Percentiles rank a stretch among this genome's conserved stretches.
phyloP scores from a whole-genome alignment of 2,329 filamentous ascomycete genomes.

The Nemania abortiva region DNA sequence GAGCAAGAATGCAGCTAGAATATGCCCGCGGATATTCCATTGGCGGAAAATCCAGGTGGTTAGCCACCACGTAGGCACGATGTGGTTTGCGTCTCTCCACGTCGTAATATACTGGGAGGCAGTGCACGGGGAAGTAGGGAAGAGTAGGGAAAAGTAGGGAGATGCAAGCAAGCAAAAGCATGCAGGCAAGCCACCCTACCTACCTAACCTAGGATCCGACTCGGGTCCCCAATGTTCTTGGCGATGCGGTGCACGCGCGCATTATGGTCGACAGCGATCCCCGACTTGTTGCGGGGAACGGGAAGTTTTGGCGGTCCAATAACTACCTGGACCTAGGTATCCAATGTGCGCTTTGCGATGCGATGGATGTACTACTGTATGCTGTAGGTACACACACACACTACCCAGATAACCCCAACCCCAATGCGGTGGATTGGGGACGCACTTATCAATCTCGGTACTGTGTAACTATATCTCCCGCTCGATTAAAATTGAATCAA shows the following conservation, averaged over 20 bases:
- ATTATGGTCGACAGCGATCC: conserved; percentile 21
- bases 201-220: conserved; percentile 13
- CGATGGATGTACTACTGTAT: neutral
- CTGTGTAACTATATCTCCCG: too few species aligned
- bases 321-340: too few species aligned
- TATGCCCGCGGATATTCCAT: neutral
- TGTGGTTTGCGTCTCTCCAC: neutral
- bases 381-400: too few species aligned
- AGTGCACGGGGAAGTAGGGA: neutral
- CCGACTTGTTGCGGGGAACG: conserved; percentile 31
- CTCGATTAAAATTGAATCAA: too few species aligned
- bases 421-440: neutral
- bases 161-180: neutral
- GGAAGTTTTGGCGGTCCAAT: conserved; percentile 1
- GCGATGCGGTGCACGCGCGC: conserved; percentile 29
- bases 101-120: neutral
- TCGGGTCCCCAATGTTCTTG: conserved; percentile 30
- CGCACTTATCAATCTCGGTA: too few species aligned
- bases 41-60: neutral
- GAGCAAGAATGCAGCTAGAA: too few species aligned
- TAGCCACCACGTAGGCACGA: neutral
- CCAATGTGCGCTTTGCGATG: neutral
- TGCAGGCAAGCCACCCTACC: neutral
- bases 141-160: neutral
- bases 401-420: too few species aligned